A percentile compares a stretch with the other conserved stretches of the same genome.
Evolutionary conservation across 257 asterid species (phyloP).

Genomic region (Solanum pennellii): DNA sequence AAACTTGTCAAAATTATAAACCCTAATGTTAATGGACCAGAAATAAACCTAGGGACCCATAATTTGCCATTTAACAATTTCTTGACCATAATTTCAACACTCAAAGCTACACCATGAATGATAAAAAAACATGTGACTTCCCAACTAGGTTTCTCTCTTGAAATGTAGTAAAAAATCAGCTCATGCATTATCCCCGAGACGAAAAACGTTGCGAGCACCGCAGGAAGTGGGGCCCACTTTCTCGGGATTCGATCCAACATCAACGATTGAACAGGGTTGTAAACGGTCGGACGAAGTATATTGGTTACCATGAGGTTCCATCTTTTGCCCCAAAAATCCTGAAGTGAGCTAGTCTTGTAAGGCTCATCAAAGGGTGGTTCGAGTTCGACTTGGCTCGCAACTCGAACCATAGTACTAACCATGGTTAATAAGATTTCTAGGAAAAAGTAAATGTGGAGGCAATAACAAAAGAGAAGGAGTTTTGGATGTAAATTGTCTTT

Average conservation of each 20-base stretch:
- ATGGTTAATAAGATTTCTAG: slow-evolving; percentile 29
- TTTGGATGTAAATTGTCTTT: slow-evolving; percentile 12
- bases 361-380: slow-evolving; percentile 46
- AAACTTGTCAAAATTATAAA: slow-evolving; percentile 26
- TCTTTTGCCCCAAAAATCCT: slow-evolving; percentile 58
- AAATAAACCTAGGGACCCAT: slow-evolving; percentile 12
- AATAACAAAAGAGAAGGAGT: slow-evolving; percentile 11
- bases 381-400: slow-evolving; percentile 12
- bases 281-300: slow-evolving; percentile 23
- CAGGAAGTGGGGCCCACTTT: slow-evolving; percentile 14
- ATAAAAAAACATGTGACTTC: slow-evolving; percentile 27
- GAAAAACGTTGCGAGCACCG: slow-evolving; percentile 24
- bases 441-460: slow-evolving; percentile 28
- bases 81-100: slow-evolving; percentile 22
- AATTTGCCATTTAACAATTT: slow-evolving; percentile 1
- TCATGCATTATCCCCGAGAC: slow-evolving; percentile 69
- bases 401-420: slow-evolving; percentile 4
- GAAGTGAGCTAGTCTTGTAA: slow-evolving; percentile 36
- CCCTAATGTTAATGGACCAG: slow-evolving; percentile 24
- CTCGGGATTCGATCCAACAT: background rate
- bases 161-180: slow-evolving; percentile 34
- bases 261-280: slow-evolving; percentile 10
- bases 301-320: slow-evolving; percentile 53
- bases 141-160: slow-evolving; percentile 34
- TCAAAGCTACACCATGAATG: slow-evolving; percentile 28